Percentiles rank a stretch among this genome's conserved stretches.
Conservation (phyloP, 192 early-diverging fungal species). For the Backusella australiensis region DNA sequence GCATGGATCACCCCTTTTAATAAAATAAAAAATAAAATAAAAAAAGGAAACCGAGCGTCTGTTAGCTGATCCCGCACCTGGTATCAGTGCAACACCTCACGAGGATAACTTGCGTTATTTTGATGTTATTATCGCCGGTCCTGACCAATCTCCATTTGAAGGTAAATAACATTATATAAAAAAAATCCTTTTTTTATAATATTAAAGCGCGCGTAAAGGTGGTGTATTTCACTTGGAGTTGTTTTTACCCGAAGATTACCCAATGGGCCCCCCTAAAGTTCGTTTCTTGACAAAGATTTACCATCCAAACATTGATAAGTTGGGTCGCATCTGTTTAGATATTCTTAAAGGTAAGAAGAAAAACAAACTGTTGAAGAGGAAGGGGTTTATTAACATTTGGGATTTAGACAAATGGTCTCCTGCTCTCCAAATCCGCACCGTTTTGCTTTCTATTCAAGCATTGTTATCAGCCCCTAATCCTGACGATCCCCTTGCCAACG, state of each 20-base stretch:
- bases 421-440: constrained; percentile 96
- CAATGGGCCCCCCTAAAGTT: constrained; percentile 98
- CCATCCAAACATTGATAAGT: constrained; percentile 98
- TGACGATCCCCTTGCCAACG: constrained; percentile 97
- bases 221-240: constrained; percentile 94
- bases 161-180: constrained; percentile 45
- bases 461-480: constrained; percentile 97
- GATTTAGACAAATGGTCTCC: constrained; percentile 96
- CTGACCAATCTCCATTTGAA: constrained; percentile 92
- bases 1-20: neutral
- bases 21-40: neutral
- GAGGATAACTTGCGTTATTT: constrained; percentile 98
- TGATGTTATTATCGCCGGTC: constrained; percentile 91
- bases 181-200: no score
- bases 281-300: constrained; percentile 98
- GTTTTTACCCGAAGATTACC: constrained; percentile 96
- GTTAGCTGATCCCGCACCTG: constrained; percentile 91
- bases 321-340: constrained; percentile 96
- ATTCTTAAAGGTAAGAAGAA: constrained; percentile 83
- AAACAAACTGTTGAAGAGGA: neutral
- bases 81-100: constrained; percentile 84
- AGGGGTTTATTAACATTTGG: neutral
- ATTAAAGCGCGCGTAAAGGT: constrained; percentile 45
- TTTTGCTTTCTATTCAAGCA: constrained; percentile 95
- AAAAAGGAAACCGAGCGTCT: constrained; percentile 93